Conservation (phyloP, 192 early-diverging fungal genomes). For the Coemansia sp. region DNA sequence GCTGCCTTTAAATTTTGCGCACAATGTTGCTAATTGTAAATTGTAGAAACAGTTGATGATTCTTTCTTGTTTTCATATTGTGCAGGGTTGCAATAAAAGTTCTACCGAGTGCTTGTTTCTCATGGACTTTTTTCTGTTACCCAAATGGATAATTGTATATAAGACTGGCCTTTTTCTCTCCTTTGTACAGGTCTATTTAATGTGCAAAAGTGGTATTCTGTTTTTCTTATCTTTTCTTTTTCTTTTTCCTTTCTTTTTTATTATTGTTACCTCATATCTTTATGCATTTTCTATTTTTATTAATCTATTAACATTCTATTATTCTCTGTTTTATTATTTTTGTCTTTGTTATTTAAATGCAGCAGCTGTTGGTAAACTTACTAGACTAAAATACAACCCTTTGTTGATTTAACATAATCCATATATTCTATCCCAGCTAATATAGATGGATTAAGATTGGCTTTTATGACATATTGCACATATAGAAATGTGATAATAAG, state of each 20-base stretch:
- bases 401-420: too few species aligned
- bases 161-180: neutral
- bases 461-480: neutral
- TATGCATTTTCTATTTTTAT: neutral
- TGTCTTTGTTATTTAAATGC: too few species aligned
- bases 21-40: slow-evolving; percentile 5
- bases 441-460: neutral
- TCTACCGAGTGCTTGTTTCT: slow-evolving; percentile 7
- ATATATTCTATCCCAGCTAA: neutral
- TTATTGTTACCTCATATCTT: neutral
- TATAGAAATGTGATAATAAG: neutral
- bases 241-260: neutral
- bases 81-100: neutral
- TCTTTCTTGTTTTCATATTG: neutral
- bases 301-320: too few species aligned
- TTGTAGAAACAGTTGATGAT: slow-evolving; percentile 14
- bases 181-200: neutral
- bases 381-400: too few species aligned
- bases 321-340: too few species aligned
- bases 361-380: too few species aligned
- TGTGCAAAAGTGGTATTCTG: neutral
- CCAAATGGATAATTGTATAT: slow-evolving; percentile 1
- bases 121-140: neutral
- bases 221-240: slow-evolving; percentile 3
- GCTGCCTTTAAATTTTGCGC: neutral